These are phyloP conservation scores for Apiotrichum brassicae DNA, from an alignment of 1,284 basidiomycete genomes.

Conservation along the genomic window DNA sequence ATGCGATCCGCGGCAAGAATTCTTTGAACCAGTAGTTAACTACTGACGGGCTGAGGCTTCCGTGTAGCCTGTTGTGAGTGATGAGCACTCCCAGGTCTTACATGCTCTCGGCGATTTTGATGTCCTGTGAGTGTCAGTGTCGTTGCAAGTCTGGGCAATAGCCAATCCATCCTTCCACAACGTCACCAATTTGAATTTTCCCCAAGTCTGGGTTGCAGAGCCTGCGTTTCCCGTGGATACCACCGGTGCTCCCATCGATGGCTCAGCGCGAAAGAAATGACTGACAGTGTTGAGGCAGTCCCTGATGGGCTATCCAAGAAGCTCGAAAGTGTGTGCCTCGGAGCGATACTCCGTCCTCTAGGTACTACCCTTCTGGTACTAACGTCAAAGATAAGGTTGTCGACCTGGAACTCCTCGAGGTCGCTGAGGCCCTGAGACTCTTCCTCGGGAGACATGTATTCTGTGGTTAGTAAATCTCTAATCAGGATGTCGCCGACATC, in stretches of 20 bases:
- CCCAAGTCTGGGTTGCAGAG: no score
- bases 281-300: no score
- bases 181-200: no score
- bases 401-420: slow-evolving; percentile 15
- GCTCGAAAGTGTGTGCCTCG: no score
- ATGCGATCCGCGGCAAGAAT: slow-evolving; percentile 12
- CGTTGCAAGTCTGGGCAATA: no score
- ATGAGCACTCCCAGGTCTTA: not conserved
- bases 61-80: slow-evolving; percentile 7
- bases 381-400: slow-evolving; percentile 17
- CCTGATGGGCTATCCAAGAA: no score
- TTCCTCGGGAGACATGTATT: slow-evolving; percentile 15
- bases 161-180: no score
- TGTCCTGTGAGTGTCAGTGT: slow-evolving; percentile 9
- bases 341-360: not conserved
- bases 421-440: slow-evolving; percentile 11
- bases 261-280: no score
- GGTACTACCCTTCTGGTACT: no score
- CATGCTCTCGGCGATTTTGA: slow-evolving; percentile 20
- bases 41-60: slow-evolving; percentile 2
- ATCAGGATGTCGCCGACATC: no score
- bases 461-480: slow-evolving; percentile 6
- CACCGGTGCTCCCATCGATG: no score
- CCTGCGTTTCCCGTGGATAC: no score
- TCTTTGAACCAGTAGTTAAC: slow-evolving; percentile 15